Evolutionary conservation across 352 stramenopile genomes (phyloP).

Genomic region (Globisporangium recalcitrans): DNA sequence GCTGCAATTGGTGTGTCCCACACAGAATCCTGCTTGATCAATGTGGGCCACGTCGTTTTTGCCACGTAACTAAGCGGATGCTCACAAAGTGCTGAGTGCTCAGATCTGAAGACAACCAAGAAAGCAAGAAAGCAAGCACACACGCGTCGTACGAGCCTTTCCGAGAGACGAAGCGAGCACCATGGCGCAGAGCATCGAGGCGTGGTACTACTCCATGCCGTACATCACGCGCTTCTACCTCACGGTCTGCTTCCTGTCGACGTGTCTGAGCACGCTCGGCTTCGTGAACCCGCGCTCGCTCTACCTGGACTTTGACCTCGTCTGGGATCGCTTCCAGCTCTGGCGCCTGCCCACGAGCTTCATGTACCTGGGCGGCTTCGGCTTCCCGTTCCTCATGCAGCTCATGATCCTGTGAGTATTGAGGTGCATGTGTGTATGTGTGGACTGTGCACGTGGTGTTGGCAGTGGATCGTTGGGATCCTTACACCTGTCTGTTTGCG

Average conservation of each 20-base stretch:
- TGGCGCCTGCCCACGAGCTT: conserved; percentile 87
- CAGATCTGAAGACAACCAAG: no score
- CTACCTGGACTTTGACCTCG: conserved; percentile 82
- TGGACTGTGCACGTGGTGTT: not conserved
- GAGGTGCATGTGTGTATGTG: no score
- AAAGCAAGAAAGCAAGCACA: not conserved
- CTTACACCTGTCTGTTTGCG: not conserved
- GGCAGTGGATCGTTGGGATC: not conserved
- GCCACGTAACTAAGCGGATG: not conserved
- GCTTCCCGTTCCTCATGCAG: conserved; percentile 88
- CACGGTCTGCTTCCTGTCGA: conserved; percentile 78
- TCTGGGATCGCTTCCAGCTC: conserved; percentile 85
- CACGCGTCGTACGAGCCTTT: not conserved
- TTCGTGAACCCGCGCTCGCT: conserved; percentile 78
- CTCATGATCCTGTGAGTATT: conserved; percentile 85
- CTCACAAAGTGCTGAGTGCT: no score
- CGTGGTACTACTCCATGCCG: conserved; percentile 81
- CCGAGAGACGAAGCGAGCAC: conserved; percentile 1
- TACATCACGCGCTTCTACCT: conserved; percentile 86
- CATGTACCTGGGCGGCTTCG: conserved; percentile 85
- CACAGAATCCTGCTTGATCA: not conserved
- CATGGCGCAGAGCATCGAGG: conserved; percentile 76
- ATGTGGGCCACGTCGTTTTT: not conserved
- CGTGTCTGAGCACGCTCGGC: conserved; percentile 68
- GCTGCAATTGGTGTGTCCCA: not conserved